Conservation (phyloP, 1,284 basidiomycete species). For the Cutaneotrichosporon sp. region DNA sequence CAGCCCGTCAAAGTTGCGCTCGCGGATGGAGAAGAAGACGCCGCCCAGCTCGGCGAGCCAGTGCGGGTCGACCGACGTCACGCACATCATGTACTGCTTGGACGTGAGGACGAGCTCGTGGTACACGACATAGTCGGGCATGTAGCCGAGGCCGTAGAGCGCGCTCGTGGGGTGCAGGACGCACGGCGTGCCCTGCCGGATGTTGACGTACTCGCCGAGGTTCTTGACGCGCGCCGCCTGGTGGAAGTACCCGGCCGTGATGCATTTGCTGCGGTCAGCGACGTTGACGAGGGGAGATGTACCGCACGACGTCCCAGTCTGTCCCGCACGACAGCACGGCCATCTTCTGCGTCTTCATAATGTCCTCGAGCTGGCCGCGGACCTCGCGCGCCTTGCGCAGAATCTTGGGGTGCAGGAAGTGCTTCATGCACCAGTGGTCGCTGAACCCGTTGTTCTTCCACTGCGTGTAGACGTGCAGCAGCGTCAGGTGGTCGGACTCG, state of each 20-base stretch:
- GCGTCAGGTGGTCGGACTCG: constrained; percentile 94
- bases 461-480: constrained; percentile 95
- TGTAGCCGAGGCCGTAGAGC: constrained; percentile 93
- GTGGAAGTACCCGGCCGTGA: constrained; percentile 98
- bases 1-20: constrained; percentile 87
- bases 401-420: constrained; percentile 96
- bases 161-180: constrained; percentile 91
- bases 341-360: constrained; percentile 98
- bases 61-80: constrained; percentile 91
- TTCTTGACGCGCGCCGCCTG: constrained; percentile 97
- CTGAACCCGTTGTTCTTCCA: constrained; percentile 94
- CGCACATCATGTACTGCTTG: constrained; percentile 94
- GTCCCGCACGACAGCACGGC: constrained; percentile 84
- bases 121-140: constrained; percentile 94
- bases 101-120: constrained; percentile 93
- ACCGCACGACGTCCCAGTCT: constrained; percentile 93
- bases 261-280: constrained; percentile 74
- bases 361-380: constrained; percentile 93
- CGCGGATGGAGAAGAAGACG: constrained; percentile 91
- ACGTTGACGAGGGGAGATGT: constrained; percentile 26
- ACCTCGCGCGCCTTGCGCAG: constrained; percentile 95
- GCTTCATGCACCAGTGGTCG: constrained; percentile 90
- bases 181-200: constrained; percentile 73
- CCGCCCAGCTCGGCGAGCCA: constrained; percentile 94
- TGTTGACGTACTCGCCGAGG: constrained; percentile 98